phyloP scores from a whole-genome alignment of 2,329 filamentous ascomycete genomes.

The Herpomyces periplanetae region DNA sequence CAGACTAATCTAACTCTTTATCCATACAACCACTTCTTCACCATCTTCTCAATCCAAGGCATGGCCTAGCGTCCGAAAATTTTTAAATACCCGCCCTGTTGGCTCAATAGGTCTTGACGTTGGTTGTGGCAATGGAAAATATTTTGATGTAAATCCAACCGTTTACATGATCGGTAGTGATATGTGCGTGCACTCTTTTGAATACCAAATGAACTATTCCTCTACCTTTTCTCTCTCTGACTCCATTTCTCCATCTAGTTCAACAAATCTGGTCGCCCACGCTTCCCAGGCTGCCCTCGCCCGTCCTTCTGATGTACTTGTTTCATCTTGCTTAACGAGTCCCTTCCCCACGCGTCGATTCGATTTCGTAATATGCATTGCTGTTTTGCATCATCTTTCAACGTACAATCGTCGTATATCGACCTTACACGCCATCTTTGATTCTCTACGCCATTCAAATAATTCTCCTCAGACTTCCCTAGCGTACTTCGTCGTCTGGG shows the following conservation, averaged over 20 bases:
- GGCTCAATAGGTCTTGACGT: conserved; percentile 58
- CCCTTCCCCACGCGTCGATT: no score
- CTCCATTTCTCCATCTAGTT: conserved; percentile 6
- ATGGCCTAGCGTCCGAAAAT: conserved; percentile 60
- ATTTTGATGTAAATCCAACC: conserved; percentile 33
- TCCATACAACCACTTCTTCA: conserved; percentile 2
- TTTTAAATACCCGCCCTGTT: conserved; percentile 21
- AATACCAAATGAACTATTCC: conserved; percentile 6
- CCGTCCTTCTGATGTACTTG: no score
- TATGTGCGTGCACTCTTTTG: conserved; percentile 15
- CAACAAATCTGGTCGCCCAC: no score
- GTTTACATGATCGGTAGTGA: conserved; percentile 56
- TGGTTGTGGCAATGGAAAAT: conserved; percentile 91
- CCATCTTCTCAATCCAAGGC: conserved; percentile 13
- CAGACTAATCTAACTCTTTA: conserved; percentile 2
- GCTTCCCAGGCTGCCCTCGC: no score
- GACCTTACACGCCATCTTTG: conserved; percentile 28
- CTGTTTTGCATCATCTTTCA: conserved; percentile 70
- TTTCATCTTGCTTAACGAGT: no score
- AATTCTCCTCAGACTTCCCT: no score
- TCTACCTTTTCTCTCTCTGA: conserved; percentile 10
- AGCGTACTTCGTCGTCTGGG: no score
- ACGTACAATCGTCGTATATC: conserved; percentile 29
- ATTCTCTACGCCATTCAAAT: conserved; percentile 13
- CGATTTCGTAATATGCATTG: conserved; percentile 77